Conservation (phyloP, 805 yeast species). For the Saturnispora ahearnii region DNA sequence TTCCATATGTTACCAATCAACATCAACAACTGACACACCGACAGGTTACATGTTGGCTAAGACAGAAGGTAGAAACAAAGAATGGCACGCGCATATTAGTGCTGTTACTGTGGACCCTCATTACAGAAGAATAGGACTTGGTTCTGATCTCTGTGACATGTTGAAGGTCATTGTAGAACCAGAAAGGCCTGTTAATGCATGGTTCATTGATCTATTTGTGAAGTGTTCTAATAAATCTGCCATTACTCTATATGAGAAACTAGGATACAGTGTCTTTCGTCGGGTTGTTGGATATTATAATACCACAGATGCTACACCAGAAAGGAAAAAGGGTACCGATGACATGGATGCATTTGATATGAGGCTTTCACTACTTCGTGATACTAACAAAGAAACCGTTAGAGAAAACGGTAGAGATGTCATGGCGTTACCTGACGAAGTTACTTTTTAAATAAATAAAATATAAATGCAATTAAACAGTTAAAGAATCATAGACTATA, state of each 20-base stretch:
- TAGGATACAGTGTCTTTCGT: slow-evolving; percentile 79
- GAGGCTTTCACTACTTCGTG: slow-evolving; percentile 59
- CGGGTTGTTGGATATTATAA: slow-evolving; percentile 88
- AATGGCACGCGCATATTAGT: slow-evolving; percentile 96
- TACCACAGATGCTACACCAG: slow-evolving; percentile 8
- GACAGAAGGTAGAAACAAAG: slow-evolving; percentile 74
- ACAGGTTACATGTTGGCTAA: slow-evolving; percentile 93
- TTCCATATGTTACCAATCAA: slow-evolving; percentile 70
- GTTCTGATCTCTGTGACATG: slow-evolving; percentile 66
- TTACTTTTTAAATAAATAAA: slow-evolving; percentile 36
- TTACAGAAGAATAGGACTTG: slow-evolving; percentile 79
- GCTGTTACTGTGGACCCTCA: slow-evolving; percentile 86
- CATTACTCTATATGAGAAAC: slow-evolving; percentile 68
- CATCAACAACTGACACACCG: slow-evolving; percentile 25
- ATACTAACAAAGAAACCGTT: slow-evolving; percentile 41
- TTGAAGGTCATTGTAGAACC: slow-evolving; percentile 62
- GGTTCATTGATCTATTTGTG: slow-evolving; percentile 87
- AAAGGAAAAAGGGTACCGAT: slow-evolving; percentile 45
- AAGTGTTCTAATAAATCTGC: slow-evolving; percentile 79
- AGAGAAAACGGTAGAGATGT: slow-evolving; percentile 52
- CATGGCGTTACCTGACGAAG: slow-evolving; percentile 58
- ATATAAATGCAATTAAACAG: background rate
- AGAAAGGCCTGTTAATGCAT: slow-evolving; percentile 62
- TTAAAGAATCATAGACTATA: slow-evolving; percentile 17
- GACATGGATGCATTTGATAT: slow-evolving; percentile 81